Evolutionary conservation across 352 stramenopile genomes (phyloP).

Genomic region (Plasmopara halstedii): DNA sequence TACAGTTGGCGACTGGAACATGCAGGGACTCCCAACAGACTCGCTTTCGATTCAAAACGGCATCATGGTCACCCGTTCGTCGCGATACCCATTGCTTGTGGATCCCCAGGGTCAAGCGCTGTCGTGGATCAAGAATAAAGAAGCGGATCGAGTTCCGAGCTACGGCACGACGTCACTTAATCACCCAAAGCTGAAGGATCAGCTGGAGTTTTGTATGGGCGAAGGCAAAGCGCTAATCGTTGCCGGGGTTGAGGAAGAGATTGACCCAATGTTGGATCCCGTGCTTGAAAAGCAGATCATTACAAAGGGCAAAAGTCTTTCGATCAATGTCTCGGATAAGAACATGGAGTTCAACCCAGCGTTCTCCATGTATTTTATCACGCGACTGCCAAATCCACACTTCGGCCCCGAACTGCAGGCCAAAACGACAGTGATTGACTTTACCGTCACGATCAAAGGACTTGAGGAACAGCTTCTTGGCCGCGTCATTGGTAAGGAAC

Average conservation of each 20-base stretch:
- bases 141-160: conserved; percentile 89
- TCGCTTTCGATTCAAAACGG: conserved; percentile 97
- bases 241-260: conserved; percentile 95
- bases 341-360: conserved; percentile 97
- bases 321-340: conserved; percentile 98
- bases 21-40: conserved; percentile 95
- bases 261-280: conserved; percentile 97
- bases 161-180: conserved; percentile 94
- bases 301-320: conserved; percentile 93
- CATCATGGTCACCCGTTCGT: conserved; percentile 97
- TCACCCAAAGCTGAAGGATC: conserved; percentile 96
- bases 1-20: conserved; percentile 98
- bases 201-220: conserved; percentile 97
- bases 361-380: conserved; percentile 99
- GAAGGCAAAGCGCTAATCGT: conserved; percentile 93
- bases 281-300: conserved; percentile 97
- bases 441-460: conserved; percentile 96
- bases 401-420: conserved; percentile 97
- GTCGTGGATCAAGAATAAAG: conserved; percentile 96
- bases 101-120: conserved; percentile 97
- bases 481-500: conserved; percentile 96
- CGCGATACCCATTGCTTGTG: conserved; percentile 94
- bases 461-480: conserved; percentile 96
- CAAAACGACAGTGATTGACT: conserved; percentile 98
- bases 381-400: conserved; percentile 95